Conservation (phyloP, 1,284 basidiomycete genomes). For the Gastroboletus turbinatus region DNA sequence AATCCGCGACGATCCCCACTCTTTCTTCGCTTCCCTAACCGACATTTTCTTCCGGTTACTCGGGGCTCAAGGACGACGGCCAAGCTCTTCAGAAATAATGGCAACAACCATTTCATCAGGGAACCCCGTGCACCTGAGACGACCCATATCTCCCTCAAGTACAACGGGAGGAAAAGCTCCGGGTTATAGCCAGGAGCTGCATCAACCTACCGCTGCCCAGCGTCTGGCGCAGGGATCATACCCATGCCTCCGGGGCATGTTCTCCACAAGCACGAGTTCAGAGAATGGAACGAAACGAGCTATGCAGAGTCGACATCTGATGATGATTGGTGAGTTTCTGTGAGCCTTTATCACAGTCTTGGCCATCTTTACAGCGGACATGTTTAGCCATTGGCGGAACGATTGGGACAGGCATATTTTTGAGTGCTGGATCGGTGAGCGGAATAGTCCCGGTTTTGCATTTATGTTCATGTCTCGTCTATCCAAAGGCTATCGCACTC, state of each 20-base stretch:
- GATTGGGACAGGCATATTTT: conserved; percentile 46
- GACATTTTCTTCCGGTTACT: not conserved
- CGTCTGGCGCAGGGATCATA: not conserved
- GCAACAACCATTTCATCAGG: not conserved
- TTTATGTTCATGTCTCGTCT: not conserved
- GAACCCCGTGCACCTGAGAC: not conserved
- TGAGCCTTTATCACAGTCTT: not conserved
- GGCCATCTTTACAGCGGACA: not conserved
- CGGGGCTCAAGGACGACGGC: too few species aligned
- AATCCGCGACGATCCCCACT: not conserved
- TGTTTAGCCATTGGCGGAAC: conserved; percentile 43
- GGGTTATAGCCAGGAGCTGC: conserved; percentile 5
- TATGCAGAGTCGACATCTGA: conserved; percentile 42
- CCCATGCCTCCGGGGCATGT: not conserved
- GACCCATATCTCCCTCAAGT: conserved; percentile 2
- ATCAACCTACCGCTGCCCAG: not conserved
- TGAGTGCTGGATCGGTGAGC: conserved; percentile 44
- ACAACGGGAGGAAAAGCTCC: not conserved
- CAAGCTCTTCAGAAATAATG: conserved; percentile 3
- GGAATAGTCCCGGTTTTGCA: not conserved
- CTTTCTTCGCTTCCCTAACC: not conserved
- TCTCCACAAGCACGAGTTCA: conserved; percentile 8
- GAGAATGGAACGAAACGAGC: conserved; percentile 39
- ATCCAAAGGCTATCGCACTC: conserved; percentile 38
- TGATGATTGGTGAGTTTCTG: conserved; percentile 42